Base-by-base conservation (phyloP, 2,329 filamentous ascomycete genomes). In the Penicillium sp. region DNA sequence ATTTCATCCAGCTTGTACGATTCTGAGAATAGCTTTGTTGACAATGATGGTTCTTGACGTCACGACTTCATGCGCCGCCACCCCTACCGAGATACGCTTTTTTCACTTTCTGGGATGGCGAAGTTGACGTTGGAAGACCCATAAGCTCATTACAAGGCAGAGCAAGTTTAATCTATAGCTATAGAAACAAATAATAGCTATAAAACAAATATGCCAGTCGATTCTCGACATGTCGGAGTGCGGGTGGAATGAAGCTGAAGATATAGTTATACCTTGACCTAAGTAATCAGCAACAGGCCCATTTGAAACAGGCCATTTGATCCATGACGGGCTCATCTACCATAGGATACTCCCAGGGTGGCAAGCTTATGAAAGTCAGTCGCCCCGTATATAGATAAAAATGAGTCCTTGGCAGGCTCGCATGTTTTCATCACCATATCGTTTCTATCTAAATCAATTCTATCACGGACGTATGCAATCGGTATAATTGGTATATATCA, bases 11-110 rank as follows among this genome's bases (percentile, higher is more conserved):
- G 14, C 14, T 18, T 34, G 14, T 10, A 5, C 8, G 9, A 18
- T 9, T 18, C 31, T 34, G 9, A 18, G 31, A 11, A 34, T 4
- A 4, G 10, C 6, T 39, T 27, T 40, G n/a, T 44, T 34, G 29
- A 42, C 31, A 29, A 11, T 4, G 16, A 11, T 20, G 20, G 34
- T 42, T 42, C 40, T 49, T 57, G 56, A 55, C 56, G 52, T 57
- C 55, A 57, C 29, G 51, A 56, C 49, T 51, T 39, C 34, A 20
- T 42, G 23, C 22, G 18, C 35, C 43, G 42, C 49, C 44, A 46
- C 49, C 23, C 2, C 29, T 31, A 37, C 27, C 16, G 26, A 11
- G 10, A 26, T 34, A 5, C n/a, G 28, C 34, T 24, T 16, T 13
- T 34, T 1, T 8, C n/a, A 28, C 20, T 34, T 16, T 11, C 14